Evolutionary conservation across 2,329 filamentous ascomycete genomes (phyloP).

Genomic region (Phaeoacremonium minimum): DNA sequence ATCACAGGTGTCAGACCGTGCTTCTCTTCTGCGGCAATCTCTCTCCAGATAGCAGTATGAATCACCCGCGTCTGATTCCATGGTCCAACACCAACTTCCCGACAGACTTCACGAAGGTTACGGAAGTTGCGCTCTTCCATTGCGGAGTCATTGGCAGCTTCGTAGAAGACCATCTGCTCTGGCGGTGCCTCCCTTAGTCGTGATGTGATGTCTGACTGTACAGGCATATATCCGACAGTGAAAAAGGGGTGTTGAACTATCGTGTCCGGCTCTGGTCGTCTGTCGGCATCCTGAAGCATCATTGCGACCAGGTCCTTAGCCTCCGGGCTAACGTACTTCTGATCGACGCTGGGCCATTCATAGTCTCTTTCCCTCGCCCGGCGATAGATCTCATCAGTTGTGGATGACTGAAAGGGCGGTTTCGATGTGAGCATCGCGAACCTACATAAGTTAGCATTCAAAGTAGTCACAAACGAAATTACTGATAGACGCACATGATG

Average conservation of each 20-base stretch:
- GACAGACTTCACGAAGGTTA: constrained; percentile 54
- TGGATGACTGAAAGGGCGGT: constrained; percentile 91
- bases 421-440: constrained; percentile 97
- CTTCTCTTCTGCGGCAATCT: constrained; percentile 65
- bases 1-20: constrained; percentile 60
- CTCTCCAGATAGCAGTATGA: constrained; percentile 57
- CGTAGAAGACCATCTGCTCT: constrained; percentile 54
- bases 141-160: constrained; percentile 37
- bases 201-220: constrained; percentile 51
- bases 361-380: constrained; percentile 69
- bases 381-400: constrained; percentile 80
- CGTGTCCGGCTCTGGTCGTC: constrained; percentile 68
- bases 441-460: constrained; percentile 36
- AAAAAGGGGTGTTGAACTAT: constrained; percentile 82
- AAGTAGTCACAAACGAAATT: constrained; percentile 10
- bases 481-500: constrained; percentile 70
- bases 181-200: constrained; percentile 55
- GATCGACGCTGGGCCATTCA: constrained; percentile 69
- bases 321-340: constrained; percentile 68
- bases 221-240: constrained; percentile 69
- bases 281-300: constrained; percentile 71
- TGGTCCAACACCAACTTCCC: constrained; percentile 54
- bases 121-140: constrained; percentile 40
- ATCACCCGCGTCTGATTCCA: constrained; percentile 41
- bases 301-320: constrained; percentile 74